Conservation (phyloP, 345 rosid species). For the Mallotus nudiflorus region DNA sequence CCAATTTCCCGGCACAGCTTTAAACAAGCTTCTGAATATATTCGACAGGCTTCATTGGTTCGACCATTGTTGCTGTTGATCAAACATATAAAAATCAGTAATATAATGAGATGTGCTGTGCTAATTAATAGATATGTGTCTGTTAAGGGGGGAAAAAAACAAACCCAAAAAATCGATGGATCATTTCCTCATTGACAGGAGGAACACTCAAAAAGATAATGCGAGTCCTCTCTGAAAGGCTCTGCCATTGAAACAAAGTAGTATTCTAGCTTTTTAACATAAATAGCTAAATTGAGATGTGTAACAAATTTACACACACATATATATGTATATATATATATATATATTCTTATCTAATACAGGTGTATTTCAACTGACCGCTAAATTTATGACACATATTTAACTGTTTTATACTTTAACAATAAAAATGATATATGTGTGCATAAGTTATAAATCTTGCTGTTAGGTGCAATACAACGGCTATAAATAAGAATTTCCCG, state of each 20-base stretch:
- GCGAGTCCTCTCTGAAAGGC: constrained; percentile 19
- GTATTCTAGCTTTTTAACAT: too few species aligned
- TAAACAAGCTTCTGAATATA: constrained; percentile 26
- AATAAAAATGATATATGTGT: too few species aligned
- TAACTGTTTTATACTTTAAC: too few species aligned
- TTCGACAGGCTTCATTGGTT: constrained; percentile 5
- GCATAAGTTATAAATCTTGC: too few species aligned
- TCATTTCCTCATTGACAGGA: constrained; percentile 19
- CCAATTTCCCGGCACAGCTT: constrained; percentile 15
- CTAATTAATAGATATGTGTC: too few species aligned
- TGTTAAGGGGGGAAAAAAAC: not conserved
- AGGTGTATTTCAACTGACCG: too few species aligned
- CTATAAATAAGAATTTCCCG: too few species aligned
- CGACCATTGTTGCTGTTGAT: not conserved
- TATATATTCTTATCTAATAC: not conserved
- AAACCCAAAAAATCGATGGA: not conserved
- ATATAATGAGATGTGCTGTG: too few species aligned
- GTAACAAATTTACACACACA: too few species aligned
- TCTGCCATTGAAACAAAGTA: constrained; percentile 1
- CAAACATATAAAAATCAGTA: not conserved
- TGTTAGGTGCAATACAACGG: too few species aligned
- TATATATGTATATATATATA: too few species aligned
- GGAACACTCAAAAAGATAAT: constrained; percentile 18
- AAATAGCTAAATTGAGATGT: not conserved
- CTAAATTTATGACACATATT: too few species aligned